A percentile compares a stretch with the other conserved stretches of the same genome.
Conservation (phyloP, 768 basidiomycete genomes). For the Suillus lakei region DNA sequence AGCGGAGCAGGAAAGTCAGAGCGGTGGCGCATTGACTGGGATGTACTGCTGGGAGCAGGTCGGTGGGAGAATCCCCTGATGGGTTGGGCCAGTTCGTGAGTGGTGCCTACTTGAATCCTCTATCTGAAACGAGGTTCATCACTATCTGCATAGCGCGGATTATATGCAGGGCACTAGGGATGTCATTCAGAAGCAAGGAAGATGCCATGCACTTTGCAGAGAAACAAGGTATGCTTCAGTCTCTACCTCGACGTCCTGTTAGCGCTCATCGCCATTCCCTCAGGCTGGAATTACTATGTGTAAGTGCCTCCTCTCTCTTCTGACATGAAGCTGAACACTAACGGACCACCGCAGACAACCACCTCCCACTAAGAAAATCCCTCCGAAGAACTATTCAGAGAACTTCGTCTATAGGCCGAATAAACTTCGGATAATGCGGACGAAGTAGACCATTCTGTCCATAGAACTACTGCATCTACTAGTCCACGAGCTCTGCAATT, state of each 20-base stretch:
- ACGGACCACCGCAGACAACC: constrained; percentile 50
- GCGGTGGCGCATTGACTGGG: constrained; percentile 95
- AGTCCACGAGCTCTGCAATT: constrained; percentile 6
- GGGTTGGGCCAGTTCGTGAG: constrained; percentile 95
- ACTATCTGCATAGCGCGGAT: constrained; percentile 65
- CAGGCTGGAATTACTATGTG: constrained; percentile 94
- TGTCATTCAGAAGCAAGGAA: constrained; percentile 85
- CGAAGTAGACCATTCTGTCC: constrained; percentile 68
- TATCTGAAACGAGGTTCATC: constrained; percentile 11
- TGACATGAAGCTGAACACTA: constrained; percentile 16
- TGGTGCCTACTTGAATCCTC: constrained; percentile 18
- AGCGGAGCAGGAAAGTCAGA: constrained; percentile 85
- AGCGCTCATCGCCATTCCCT: constrained; percentile 8
- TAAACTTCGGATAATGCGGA: constrained; percentile 82
- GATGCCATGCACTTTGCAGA: constrained; percentile 95
- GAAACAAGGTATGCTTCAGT: constrained; percentile 78
- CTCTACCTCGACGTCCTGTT: constrained; percentile 3
- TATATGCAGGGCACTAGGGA: constrained; percentile 92
- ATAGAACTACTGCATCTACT: constrained; percentile 6
- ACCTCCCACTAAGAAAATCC: constrained; percentile 65
- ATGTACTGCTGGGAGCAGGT: constrained; percentile 84
- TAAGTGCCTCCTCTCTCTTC: constrained; percentile 45
- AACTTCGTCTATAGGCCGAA: constrained; percentile 86
- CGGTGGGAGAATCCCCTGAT: constrained; percentile 99
- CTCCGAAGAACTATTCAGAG: constrained; percentile 89